Evolutionary conservation across 257 asterid genomes (phyloP).

Genomic region (Cynanchum wilfordii): DNA sequence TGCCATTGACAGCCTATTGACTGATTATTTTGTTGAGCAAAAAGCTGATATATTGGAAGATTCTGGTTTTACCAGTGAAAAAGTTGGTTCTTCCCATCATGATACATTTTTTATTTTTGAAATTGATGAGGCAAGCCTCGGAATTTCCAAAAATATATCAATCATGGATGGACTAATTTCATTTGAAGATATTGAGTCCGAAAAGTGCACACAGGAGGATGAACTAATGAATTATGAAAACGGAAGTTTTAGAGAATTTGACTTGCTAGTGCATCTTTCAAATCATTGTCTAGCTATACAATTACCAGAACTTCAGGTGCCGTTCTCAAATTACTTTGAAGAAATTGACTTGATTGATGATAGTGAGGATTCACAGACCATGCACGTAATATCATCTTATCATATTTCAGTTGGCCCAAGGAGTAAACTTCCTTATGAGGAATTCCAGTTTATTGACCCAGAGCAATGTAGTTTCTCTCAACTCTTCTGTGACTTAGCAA

Average conservation of each 20-base stretch:
- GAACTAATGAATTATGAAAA: constrained; percentile 31
- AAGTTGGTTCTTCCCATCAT: constrained; percentile 19
- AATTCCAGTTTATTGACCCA: constrained; percentile 45
- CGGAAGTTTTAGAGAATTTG: constrained; percentile 51
- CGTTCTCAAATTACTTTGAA: constrained; percentile 23
- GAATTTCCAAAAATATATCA: constrained; percentile 28
- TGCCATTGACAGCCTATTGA: constrained; percentile 49
- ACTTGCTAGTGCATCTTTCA: constrained; percentile 44
- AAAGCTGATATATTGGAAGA: constrained; percentile 46
- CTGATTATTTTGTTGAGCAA: constrained; percentile 37
- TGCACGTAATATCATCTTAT: constrained; percentile 17
- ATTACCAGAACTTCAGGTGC: constrained; percentile 31
- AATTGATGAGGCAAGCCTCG: constrained; percentile 50
- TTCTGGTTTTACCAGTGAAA: constrained; percentile 40
- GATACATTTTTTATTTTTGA: constrained; percentile 58
- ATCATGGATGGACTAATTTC: constrained; percentile 37
- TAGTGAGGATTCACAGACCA: constrained; percentile 37
- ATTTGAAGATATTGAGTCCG: constrained; percentile 44
- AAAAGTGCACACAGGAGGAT: constrained; percentile 36
- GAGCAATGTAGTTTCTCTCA: constrained; percentile 41
- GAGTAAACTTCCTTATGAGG: constrained; percentile 45
- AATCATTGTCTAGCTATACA: constrained; percentile 29
- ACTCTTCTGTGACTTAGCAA: constrained; percentile 38
- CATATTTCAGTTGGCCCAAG: constrained; percentile 26
- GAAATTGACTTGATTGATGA: constrained; percentile 39